Percentiles rank a stretch among this genome's conserved stretches.
Conservation (phyloP, 257 asterid genomes). For the Salvia rosmarinus region DNA sequence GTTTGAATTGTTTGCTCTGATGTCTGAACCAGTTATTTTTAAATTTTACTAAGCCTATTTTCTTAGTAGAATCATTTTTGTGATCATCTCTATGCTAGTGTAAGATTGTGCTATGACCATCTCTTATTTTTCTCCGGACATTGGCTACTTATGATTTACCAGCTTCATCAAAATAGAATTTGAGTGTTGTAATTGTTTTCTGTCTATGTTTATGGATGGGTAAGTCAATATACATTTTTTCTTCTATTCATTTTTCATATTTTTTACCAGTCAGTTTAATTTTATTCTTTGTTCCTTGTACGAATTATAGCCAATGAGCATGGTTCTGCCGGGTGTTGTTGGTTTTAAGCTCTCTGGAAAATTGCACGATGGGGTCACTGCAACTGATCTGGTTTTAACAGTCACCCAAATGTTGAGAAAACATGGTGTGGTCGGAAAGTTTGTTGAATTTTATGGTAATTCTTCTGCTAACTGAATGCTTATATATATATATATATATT, state of each 20-base stretch:
- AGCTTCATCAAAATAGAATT: background rate
- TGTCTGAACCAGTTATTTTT: background rate
- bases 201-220: background rate
- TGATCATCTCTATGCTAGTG: background rate
- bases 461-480: conserved; percentile 16
- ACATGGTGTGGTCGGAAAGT: conserved; percentile 93
- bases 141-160: background rate
- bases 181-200: background rate
- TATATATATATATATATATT: background rate
- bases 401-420: conserved; percentile 89
- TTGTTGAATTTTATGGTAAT: conserved; percentile 80
- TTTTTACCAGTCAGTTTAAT: background rate
- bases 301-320: conserved; percentile 80
- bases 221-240: background rate
- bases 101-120: background rate
- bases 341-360: conserved; percentile 84
- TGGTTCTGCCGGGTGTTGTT: conserved; percentile 95
- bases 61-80: background rate
- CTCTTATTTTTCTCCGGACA: conserved; percentile 10
- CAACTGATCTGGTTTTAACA: conserved; percentile 90
- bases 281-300: conserved; percentile 1
- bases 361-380: conserved; percentile 79
- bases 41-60: background rate
- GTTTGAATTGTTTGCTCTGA: background rate
- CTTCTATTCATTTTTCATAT: background rate